Evolutionary conservation across 768 basidiomycete species (phyloP).

Genomic region (Coprinellus aureogranulatus): DNA sequence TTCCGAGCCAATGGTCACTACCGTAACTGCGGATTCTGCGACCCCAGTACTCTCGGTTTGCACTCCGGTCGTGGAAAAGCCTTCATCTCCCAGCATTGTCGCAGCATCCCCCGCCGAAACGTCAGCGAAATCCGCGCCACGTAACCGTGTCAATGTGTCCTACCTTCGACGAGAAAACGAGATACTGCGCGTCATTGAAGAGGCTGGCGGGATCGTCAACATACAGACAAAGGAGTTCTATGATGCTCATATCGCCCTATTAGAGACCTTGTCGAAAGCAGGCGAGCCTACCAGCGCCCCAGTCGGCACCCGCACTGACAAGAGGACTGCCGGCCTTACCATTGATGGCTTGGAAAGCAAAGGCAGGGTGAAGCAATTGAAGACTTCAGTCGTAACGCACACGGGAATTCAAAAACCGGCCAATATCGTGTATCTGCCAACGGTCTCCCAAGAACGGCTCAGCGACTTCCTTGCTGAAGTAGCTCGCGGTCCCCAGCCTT

Average conservation of each 20-base stretch:
- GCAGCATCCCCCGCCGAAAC: background rate
- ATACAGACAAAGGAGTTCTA: slow-evolving; percentile 66
- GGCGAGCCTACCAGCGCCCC: slow-evolving; percentile 73
- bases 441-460: slow-evolving; percentile 50
- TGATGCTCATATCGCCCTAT: slow-evolving; percentile 61
- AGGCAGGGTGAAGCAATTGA: slow-evolving; percentile 68
- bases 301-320: slow-evolving; percentile 66
- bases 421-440: slow-evolving; percentile 65
- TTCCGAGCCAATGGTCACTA: no score
- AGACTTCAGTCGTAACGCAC: slow-evolving; percentile 56
- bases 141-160: slow-evolving; percentile 64
- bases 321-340: slow-evolving; percentile 62
- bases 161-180: slow-evolving; percentile 81
- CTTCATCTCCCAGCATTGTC: background rate
- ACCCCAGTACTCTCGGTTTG: no score
- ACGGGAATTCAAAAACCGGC: slow-evolving; percentile 60
- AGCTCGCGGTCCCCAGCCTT: slow-evolving; percentile 36
- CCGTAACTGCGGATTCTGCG: no score
- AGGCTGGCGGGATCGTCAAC: slow-evolving; percentile 65
- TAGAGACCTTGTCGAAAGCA: slow-evolving; percentile 53
- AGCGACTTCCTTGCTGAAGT: slow-evolving; percentile 58
- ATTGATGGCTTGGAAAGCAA: slow-evolving; percentile 61
- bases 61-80: background rate
- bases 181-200: slow-evolving; percentile 62
- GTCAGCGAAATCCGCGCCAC: slow-evolving; percentile 2